phyloP scores from a whole-genome alignment of 2,329 filamentous ascomycete species.

The Hypoxylon sp. region DNA sequence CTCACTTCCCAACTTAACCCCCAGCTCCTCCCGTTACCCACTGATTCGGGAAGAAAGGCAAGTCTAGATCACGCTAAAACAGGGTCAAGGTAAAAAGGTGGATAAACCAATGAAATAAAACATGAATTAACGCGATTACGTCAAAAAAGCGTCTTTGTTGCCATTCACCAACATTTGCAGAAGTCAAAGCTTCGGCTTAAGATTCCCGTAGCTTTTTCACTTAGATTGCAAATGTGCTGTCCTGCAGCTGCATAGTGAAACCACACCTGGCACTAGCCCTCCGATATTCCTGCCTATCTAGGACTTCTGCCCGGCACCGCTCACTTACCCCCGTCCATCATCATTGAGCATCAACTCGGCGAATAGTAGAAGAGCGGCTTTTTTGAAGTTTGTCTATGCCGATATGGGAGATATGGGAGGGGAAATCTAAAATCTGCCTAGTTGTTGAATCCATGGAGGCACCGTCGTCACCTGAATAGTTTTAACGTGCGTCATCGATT shows the following conservation, averaged over 20 bases:
- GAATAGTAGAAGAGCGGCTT: slow-evolving; percentile 11
- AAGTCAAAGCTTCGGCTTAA: not conserved
- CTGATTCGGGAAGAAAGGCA: not conserved
- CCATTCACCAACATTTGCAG: not conserved
- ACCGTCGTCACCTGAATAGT: slow-evolving; percentile 8
- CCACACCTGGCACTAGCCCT: slow-evolving; percentile 3
- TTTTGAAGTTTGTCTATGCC: slow-evolving; percentile 4
- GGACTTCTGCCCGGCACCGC: slow-evolving; percentile 19
- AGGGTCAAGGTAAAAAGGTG: slow-evolving; percentile 7
- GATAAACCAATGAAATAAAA: slow-evolving; percentile 9
- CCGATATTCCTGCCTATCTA: slow-evolving; percentile 39
- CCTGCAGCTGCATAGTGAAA: slow-evolving; percentile 26
- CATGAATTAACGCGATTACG: slow-evolving; percentile 22
- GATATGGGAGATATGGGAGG: slow-evolving; percentile 5
- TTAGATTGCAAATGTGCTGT: not conserved
- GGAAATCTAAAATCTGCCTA: slow-evolving; percentile 1
- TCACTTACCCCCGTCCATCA: slow-evolving; percentile 18
- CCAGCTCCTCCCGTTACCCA: not conserved
- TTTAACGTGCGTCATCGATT: slow-evolving; percentile 18
- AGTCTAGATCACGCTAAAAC: slow-evolving; percentile 11
- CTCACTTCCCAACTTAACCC: not conserved
- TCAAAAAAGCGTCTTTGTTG: slow-evolving; percentile 19
- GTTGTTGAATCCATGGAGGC: slow-evolving; percentile 7
- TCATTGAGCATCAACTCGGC: slow-evolving; percentile 7
- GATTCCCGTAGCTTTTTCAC: slow-evolving; percentile 20